Base-by-base conservation (phyloP, 352 stramenopile genomes). In the Pythium aquatile region DNA sequence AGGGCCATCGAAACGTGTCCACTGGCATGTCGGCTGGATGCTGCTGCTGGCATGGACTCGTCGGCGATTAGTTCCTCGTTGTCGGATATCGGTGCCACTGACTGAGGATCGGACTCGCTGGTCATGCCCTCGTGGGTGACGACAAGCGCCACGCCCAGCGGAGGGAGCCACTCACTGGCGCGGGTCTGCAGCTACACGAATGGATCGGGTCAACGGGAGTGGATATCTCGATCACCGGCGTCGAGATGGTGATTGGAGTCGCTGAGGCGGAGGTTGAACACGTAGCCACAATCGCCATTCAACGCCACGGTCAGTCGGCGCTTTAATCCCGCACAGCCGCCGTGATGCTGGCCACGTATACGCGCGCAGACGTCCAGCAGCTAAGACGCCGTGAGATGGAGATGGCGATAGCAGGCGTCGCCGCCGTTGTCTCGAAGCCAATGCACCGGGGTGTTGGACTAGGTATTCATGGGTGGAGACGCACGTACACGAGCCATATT, bases 181-280 rank as follows among this genome's bases (percentile, higher is more conserved):
- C 63, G 44, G n/a, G 47, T 30, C 37, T 39, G 52, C 32, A 55
- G 30, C 24, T 49, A 55, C 52, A 63, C 61, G 53, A 68, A 16
- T n/a, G 54, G 54, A 28, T 17, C 26, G 51, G 24, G 42, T 17
- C 28, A 20, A 33, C 2, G 5, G 48, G 24, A 3, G 3, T 5
- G 24, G 24, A 35, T 20, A 7, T 20, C 5, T 48, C 5, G 13
- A 9, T 28, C 17, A 39, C 20, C 32, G 42, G n/a, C 1, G 4
- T 26, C 32, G 26, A 61, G 3, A 26, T 49, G 29, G 39, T 10
- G 33, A 33, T 16, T 28, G 3, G 44, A 58, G 17, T 51, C n/a
- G 44, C 17, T 9, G 2, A 51, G 44, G 8, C 29, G n/a, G 44
- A 29, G 4, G 44, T 29, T 51, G n/a, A 51, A 51, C n/a, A 8